Conservation (phyloP, 176 grass and related monocot genomes). For the Avena atlantica region DNA sequence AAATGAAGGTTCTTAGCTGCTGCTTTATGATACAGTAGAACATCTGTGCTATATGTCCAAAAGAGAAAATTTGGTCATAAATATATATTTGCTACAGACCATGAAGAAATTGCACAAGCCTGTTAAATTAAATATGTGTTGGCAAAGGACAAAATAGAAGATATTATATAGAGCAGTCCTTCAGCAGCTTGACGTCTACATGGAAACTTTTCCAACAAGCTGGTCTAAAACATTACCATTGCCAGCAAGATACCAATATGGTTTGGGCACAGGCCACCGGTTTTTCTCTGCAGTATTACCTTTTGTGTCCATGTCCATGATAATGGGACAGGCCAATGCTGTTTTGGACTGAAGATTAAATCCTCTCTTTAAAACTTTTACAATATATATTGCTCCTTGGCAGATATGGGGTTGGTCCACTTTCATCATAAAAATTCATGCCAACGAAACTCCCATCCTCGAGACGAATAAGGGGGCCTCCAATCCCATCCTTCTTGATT, state of each 20-base stretch:
- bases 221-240: background rate
- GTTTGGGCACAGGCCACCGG: background rate
- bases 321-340: background rate
- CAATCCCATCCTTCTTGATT: conserved; percentile 39
- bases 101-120: background rate
- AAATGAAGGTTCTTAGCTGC: no score
- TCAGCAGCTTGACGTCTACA: background rate
- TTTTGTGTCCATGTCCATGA: background rate
- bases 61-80: background rate
- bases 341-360: background rate
- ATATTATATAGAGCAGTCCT: background rate
- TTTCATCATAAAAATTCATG: conserved; percentile 19
- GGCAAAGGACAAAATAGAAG: background rate
- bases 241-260: background rate
- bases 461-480: background rate
- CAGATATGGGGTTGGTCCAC: conserved; percentile 7
- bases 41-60: no score
- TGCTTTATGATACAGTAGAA: no score
- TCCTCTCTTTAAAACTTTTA: conserved; percentile 1
- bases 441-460: background rate
- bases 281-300: background rate
- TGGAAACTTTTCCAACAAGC: background rate
- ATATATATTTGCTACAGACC: background rate
- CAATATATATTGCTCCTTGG: conserved; percentile 3
- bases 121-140: background rate